These are phyloP conservation scores for Cardamine chenopodiifolia DNA, from an alignment of 345 rosid genomes.

Conservation along the genomic window DNA sequence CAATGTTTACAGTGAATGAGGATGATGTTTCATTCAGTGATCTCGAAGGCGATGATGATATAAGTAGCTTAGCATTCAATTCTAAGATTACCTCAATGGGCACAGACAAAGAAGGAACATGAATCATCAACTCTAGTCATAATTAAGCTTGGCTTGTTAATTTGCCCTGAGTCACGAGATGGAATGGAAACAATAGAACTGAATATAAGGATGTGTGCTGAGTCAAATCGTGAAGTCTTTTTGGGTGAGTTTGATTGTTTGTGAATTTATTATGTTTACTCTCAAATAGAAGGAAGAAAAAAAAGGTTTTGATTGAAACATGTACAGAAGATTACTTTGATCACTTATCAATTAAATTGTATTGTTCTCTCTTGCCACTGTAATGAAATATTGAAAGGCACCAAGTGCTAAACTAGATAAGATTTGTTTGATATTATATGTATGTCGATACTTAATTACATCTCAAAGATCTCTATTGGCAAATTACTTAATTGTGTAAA, in stretches of 20 bases:
- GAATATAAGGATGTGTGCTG: slow-evolving; percentile 33
- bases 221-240: slow-evolving; percentile 38
- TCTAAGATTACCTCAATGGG: slow-evolving; percentile 26
- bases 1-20: slow-evolving; percentile 61
- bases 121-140: background rate
- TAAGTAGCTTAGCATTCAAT: slow-evolving; percentile 45
- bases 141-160: slow-evolving; percentile 19
- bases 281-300: slow-evolving; percentile 8
- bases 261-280: slow-evolving; percentile 10
- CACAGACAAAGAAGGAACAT: slow-evolving; percentile 24
- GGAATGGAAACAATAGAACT: slow-evolving; percentile 16
- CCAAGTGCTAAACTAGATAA: background rate
- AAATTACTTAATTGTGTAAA: too few species aligned
- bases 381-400: slow-evolving; percentile 14
- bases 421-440: background rate
- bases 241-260: slow-evolving; percentile 41
- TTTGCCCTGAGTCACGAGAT: slow-evolving; percentile 12
- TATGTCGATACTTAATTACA: background rate
- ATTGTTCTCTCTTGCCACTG: slow-evolving; percentile 16
- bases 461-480: background rate
- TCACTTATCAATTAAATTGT: slow-evolving; percentile 27
- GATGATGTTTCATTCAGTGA: slow-evolving; percentile 98
- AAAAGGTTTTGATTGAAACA: slow-evolving; percentile 39
- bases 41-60: slow-evolving; percentile 87
- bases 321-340: slow-evolving; percentile 40